A percentile compares a stretch with the other conserved stretches of the same genome.
phyloP scores from a whole-genome alignment of 225 moss, liverwort and hornwort species.

The Straminergon stramineum region DNA sequence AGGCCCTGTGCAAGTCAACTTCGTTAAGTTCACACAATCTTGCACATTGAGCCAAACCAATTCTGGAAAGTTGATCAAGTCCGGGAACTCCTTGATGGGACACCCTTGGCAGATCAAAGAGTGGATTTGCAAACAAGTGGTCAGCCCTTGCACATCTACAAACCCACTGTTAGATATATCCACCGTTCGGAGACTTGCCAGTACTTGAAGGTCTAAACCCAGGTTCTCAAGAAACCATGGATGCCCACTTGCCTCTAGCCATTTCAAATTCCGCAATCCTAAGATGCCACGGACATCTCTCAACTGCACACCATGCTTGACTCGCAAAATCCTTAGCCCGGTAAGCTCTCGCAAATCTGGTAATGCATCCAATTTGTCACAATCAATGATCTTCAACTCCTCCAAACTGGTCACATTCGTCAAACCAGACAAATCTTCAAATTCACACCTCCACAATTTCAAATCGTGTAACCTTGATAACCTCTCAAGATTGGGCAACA shows the following conservation, averaged over 20 bases:
- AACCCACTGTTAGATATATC: rapidly evolving
- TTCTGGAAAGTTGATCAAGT: not conserved
- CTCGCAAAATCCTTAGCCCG: rapidly evolving
- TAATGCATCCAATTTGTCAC: not conserved
- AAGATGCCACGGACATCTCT: not conserved
- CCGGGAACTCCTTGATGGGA: not conserved
- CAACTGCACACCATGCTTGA: rapidly evolving
- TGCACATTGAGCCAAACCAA: rapidly evolving
- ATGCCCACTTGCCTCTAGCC: rapidly evolving
- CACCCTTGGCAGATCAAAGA: rapidly evolving
- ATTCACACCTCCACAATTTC: rapidly evolving
- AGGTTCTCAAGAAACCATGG: not conserved
- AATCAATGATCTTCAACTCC: rapidly evolving
- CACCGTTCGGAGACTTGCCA: rapidly evolving
- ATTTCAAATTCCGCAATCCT: not conserved
- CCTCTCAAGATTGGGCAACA: not conserved
- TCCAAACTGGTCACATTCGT: not conserved
- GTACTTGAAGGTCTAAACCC: rapidly evolving
- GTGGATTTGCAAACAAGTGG: rapidly evolving
- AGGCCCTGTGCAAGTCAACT: not conserved
- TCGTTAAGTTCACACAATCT: not conserved
- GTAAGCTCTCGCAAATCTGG: not conserved
- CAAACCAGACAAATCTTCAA: not conserved
- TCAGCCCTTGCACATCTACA: not conserved
- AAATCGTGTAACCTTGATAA: not conserved